Evolutionary conservation across 2,329 filamentous ascomycete genomes (phyloP).

Genomic region (Daldinia sp.): DNA sequence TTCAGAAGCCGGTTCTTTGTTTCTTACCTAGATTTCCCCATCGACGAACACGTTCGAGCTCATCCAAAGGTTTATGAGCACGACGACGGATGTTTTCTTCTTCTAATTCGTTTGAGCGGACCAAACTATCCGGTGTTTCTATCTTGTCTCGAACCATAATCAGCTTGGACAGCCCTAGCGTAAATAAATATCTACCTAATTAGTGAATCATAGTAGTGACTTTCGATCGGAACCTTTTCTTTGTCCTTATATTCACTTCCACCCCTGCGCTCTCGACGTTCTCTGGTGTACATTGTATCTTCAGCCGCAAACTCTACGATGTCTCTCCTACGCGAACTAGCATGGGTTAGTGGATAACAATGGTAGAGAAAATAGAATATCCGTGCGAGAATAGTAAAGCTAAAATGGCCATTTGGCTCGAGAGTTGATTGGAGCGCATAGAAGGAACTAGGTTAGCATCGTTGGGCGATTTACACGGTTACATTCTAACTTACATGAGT

Average conservation of each 20-base stretch:
- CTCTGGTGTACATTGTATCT: neutral
- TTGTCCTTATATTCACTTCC: neutral
- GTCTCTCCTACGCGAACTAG: neutral
- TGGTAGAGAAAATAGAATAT: neutral
- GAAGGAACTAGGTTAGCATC: neutral
- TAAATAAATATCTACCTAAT: neutral
- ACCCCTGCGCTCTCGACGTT: neutral
- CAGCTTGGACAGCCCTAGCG: neutral
- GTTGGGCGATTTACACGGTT: neutral
- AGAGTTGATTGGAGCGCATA: conserved; percentile 34
- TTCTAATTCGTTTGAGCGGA: neutral
- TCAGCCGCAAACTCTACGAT: conserved; percentile 16
- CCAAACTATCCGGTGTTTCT: neutral
- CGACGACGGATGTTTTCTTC: neutral
- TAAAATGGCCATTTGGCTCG: neutral
- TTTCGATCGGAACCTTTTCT: no score
- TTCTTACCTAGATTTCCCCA: no score
- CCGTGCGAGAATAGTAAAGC: neutral
- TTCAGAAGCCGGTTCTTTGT: no score
- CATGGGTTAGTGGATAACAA: no score
- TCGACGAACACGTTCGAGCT: neutral
- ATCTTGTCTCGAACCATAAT: neutral
- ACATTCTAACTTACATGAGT: neutral
- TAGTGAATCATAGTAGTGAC: no score
- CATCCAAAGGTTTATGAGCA: neutral